phyloP scores from a whole-genome alignment of 2,329 filamentous ascomycete species.

The Epichloe aotearoae region DNA sequence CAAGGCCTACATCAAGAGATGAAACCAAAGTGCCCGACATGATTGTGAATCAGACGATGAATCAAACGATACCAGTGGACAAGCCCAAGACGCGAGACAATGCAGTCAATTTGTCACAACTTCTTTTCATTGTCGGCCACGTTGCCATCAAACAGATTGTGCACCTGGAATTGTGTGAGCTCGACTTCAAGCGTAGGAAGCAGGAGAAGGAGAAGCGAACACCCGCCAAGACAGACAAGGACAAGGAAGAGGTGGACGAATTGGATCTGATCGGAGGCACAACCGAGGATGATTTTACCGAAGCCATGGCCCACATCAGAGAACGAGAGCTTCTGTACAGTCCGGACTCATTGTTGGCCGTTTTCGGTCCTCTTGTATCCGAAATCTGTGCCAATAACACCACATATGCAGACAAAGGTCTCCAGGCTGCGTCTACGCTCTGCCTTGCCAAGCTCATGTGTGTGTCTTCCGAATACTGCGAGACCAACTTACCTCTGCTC shows the following conservation, averaged over 20 bases:
- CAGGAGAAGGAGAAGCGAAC: slow-evolving; percentile 67
- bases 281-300: slow-evolving; percentile 84
- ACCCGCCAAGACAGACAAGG: slow-evolving; percentile 33
- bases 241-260: slow-evolving; percentile 61
- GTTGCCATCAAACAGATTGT: slow-evolving; percentile 98
- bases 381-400: slow-evolving; percentile 95
- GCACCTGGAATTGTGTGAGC: slow-evolving; percentile 90
- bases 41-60: slow-evolving; percentile 17
- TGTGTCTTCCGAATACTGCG: slow-evolving; percentile 91
- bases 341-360: slow-evolving; percentile 68
- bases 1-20: slow-evolving; percentile 30
- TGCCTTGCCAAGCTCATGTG: slow-evolving; percentile 99
- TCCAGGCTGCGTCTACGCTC: slow-evolving; percentile 85
- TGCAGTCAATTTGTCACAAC: slow-evolving; percentile 69
- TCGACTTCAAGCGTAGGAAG: slow-evolving; percentile 95
- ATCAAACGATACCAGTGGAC: slow-evolving; percentile 6
- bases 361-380: slow-evolving; percentile 81
- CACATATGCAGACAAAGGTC: slow-evolving; percentile 72
- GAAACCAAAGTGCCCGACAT: slow-evolving; percentile 22
- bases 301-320: slow-evolving; percentile 71
- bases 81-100: slow-evolving; percentile 46
- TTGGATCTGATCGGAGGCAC: slow-evolving; percentile 94
- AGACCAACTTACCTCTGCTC: slow-evolving; percentile 78
- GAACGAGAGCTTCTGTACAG: slow-evolving; percentile 77
- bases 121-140: slow-evolving; percentile 90